phyloP scores from a whole-genome alignment of 495 filamentous ascomycete genomes.

The Staphylotrichum tortipilum region DNA sequence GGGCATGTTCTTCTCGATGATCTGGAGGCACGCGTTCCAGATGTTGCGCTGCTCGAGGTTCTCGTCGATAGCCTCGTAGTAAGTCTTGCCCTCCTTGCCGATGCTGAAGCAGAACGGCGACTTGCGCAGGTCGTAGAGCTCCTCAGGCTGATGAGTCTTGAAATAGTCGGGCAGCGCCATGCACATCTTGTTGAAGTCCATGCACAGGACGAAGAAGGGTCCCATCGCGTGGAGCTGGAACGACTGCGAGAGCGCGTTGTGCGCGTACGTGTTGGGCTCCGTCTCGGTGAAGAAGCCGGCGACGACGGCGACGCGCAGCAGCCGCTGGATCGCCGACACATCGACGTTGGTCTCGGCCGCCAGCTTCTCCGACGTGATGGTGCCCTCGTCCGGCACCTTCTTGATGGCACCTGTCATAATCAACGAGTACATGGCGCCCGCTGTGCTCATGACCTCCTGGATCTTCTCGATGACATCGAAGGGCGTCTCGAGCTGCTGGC shows the following conservation, averaged over 20 bases:
- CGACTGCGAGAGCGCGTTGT: conserved; percentile 15
- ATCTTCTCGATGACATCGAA: conserved; percentile 17
- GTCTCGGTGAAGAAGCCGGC: conserved; percentile 22
- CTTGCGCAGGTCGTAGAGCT: conserved; percentile 23
- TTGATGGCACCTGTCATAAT: conserved; percentile 16
- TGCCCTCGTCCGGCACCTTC: conserved; percentile 17
- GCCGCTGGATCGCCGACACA: conserved; percentile 18
- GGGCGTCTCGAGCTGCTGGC: conserved; percentile 14
- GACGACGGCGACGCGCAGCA: conserved; percentile 18
- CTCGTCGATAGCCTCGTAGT: conserved; percentile 22
- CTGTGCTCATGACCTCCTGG: conserved; percentile 8
- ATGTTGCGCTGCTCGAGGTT: conserved; percentile 7
- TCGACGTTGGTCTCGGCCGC: conserved; percentile 17
- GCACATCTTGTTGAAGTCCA: conserved; percentile 16
- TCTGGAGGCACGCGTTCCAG: conserved; percentile 18
- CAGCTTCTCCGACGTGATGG: conserved; percentile 18
- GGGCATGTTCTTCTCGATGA: conserved; percentile 22
- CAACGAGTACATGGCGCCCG: conserved; percentile 18
- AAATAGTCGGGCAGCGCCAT: conserved; percentile 23
- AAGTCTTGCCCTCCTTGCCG: conserved; percentile 22
- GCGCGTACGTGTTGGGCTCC: conserved; percentile 17
- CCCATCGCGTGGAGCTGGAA: conserved; percentile 9
- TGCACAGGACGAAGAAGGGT: conserved; percentile 12
- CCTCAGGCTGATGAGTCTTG: conserved; percentile 19
- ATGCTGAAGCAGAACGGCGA: conserved; percentile 23